phyloP scores from a whole-genome alignment of 2,329 filamentous ascomycete species.

The Hymenoscyphus linearis region DNA sequence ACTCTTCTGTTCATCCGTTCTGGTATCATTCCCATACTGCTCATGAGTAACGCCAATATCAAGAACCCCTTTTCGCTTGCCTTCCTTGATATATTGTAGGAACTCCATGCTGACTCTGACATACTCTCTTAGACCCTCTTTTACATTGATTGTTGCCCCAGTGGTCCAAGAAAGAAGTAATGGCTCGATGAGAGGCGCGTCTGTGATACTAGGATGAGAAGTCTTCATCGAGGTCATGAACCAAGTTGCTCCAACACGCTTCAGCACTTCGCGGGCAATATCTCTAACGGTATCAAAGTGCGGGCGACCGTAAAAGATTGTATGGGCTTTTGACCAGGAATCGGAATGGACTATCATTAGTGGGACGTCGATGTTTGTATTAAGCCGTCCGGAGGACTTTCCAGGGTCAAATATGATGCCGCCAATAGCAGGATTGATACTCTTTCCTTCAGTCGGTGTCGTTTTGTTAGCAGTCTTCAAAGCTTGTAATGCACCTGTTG shows the following conservation, averaged over 20 bases:
- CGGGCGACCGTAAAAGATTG: not conserved
- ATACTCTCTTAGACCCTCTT: not conserved
- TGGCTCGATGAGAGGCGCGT: not conserved
- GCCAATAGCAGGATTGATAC: not conserved
- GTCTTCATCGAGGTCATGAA: slow-evolving; percentile 1
- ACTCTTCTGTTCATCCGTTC: not conserved
- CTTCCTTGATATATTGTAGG: not conserved
- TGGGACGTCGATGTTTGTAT: not conserved
- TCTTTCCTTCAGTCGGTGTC: not conserved
- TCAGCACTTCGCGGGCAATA: not conserved
- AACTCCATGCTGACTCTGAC: not conserved
- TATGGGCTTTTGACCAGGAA: not conserved
- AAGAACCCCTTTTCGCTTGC: not conserved
- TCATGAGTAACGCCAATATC: not conserved
- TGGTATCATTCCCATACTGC: not conserved
- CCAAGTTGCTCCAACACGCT: not conserved
- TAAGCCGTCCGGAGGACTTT: not conserved
- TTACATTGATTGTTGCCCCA: not conserved
- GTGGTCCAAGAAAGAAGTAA: not conserved
- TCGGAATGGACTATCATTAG: not conserved
- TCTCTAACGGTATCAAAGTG: not conserved
- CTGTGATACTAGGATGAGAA: not conserved
- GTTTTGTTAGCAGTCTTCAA: not conserved
- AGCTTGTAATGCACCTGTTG: not conserved
- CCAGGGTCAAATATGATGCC: not conserved